A percentile compares a stretch with the other conserved stretches of the same genome.
These are phyloP conservation scores for Metarhizium anisopliae DNA, from an alignment of 2,329 filamentous ascomycete species.

Conservation along the genomic window DNA sequence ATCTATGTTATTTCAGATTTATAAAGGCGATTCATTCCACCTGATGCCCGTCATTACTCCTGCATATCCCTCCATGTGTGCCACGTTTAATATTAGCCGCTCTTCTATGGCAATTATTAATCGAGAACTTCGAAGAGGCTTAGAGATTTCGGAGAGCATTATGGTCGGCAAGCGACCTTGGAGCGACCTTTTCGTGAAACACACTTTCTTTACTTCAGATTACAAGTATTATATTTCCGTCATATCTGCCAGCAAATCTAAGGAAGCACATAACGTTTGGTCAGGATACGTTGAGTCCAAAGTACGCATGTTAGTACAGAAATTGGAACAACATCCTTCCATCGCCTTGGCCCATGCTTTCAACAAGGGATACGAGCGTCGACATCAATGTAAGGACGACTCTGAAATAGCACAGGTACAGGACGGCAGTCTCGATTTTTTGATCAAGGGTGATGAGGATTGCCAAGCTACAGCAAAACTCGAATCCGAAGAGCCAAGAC, in stretches of 20 bases:
- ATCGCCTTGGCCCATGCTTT: conserved; percentile 84
- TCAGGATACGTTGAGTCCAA: conserved; percentile 91
- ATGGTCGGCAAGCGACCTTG: conserved; percentile 68
- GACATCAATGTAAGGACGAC: conserved; percentile 58
- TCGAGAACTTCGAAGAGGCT: conserved; percentile 69
- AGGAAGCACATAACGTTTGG: conserved; percentile 80
- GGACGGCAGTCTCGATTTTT: conserved; percentile 40
- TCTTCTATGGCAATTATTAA: conserved; percentile 82
- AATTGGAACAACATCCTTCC: conserved; percentile 69
- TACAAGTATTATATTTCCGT: conserved; percentile 96
- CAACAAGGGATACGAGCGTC: conserved; percentile 83
- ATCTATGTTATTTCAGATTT: conserved; percentile 41
- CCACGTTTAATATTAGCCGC: conserved; percentile 84
- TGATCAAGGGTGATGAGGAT: conserved; percentile 31
- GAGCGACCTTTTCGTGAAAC: conserved; percentile 82
- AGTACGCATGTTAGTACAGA: conserved; percentile 74
- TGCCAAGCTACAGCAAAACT: not conserved
- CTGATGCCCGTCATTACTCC: conserved; percentile 98
- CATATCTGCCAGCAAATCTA: conserved; percentile 70
- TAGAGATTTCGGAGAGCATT: conserved; percentile 70
- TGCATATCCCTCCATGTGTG: conserved; percentile 95
- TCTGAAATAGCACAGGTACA: conserved; percentile 43
- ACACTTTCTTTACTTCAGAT: conserved; percentile 85
- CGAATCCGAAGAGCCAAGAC: not conserved
- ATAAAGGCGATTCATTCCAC: conserved; percentile 73